Conservation (phyloP, 2,329 filamentous ascomycete genomes). For the Aspergillus sp. region DNA sequence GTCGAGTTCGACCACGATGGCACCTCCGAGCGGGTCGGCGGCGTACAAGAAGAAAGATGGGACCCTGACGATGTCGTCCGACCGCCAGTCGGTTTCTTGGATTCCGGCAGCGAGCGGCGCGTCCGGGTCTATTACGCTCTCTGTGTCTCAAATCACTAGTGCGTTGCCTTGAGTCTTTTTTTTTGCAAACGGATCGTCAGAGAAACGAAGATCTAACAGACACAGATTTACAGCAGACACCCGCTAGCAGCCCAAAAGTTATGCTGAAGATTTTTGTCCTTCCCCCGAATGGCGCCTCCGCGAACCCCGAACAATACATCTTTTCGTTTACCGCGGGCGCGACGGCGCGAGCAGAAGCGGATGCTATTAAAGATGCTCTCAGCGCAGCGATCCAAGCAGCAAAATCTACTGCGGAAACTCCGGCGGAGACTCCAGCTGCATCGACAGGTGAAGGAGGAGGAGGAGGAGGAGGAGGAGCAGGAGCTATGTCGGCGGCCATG, state of each 20-base stretch:
- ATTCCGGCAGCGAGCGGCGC: conserved; percentile 65
- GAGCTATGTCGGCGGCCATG: conserved; percentile 64
- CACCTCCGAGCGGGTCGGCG: conserved; percentile 62
- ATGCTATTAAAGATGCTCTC: conserved; percentile 77
- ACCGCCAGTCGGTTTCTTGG: conserved; percentile 77
- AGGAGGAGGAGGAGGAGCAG: too few species aligned
- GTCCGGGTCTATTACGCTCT: conserved; percentile 66
- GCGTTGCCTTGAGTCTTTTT: conserved; percentile 34
- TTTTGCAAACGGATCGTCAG: not conserved
- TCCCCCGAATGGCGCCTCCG: conserved; percentile 43
- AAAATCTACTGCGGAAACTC: conserved; percentile 52
- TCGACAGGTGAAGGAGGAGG: conserved; percentile 41
- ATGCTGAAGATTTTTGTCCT: conserved; percentile 91
- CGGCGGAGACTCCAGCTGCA: conserved; percentile 29
- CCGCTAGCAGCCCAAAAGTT: conserved; percentile 81
- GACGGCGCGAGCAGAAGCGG: conserved; percentile 78
- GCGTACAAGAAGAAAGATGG: conserved; percentile 97
- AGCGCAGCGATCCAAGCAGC: conserved; percentile 72
- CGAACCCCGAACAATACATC: conserved; percentile 65
- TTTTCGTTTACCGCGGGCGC: conserved; percentile 83
- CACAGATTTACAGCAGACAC: conserved; percentile 89
- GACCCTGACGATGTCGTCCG: conserved; percentile 70
- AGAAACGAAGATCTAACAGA: not conserved
- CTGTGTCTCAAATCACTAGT: conserved; percentile 80
- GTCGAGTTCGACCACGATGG: conserved; percentile 37